Conservation (phyloP, 2,329 filamentous ascomycete species). For the Phaeosphaeriaceae sp. region DNA sequence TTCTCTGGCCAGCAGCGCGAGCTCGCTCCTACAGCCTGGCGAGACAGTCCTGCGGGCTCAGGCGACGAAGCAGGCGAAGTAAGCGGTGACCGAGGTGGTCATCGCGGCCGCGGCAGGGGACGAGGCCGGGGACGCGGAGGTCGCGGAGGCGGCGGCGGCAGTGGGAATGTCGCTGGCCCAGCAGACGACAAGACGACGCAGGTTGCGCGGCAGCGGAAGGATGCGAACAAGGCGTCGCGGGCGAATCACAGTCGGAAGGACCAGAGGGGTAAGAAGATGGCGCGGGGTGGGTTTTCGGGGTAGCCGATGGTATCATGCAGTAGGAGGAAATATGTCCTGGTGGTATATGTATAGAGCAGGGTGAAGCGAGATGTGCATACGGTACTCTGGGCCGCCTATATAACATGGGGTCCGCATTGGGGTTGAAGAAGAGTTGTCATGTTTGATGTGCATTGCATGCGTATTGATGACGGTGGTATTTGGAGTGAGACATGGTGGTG, state of each 20-base stretch:
- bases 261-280: conserved; percentile 68
- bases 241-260: conserved; percentile 89
- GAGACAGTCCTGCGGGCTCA: conserved; percentile 59
- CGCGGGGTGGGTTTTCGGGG: conserved; percentile 60
- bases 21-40: conserved; percentile 69
- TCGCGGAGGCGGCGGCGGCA: conserved; percentile 40
- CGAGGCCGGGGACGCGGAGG: conserved; percentile 43
- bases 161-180: conserved; percentile 67
- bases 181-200: conserved; percentile 75
- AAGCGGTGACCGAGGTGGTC: conserved; percentile 42
- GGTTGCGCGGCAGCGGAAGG: conserved; percentile 75
- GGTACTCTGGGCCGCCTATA: not conserved
- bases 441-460: no score
- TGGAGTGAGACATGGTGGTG: not conserved
- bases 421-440: no score
- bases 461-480: no score
- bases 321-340: not conserved
- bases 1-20: conserved; percentile 72
- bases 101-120: conserved; percentile 21
- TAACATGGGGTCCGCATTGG: no score
- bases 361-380: not conserved
- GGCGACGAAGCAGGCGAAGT: conserved; percentile 60
- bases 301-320: conserved; percentile 21
- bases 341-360: not conserved
- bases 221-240: conserved; percentile 79